Evolutionary conservation across 169 alveolate species (phyloP), one percentile per base, ranked within the genome.

Genomic region (Cryptosporidium baileyi): DNA sequence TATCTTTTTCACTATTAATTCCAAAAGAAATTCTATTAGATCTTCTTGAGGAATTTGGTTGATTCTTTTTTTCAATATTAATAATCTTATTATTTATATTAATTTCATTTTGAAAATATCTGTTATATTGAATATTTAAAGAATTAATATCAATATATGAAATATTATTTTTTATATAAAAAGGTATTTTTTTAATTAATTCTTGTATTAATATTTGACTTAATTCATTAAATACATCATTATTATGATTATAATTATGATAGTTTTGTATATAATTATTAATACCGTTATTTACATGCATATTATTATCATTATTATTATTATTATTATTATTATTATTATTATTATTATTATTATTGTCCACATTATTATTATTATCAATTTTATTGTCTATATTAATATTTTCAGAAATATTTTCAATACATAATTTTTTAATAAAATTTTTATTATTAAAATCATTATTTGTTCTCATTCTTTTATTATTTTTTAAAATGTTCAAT

Each of bases 21-120:
- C 85, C 74, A 49, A 65, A 47, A 43, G 85, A 54, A 59, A 74
- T 36, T 54, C 85, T 47, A 24, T 57, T 47, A 6, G 61, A 74
- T 41, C 60, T 74, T 32, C 85, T 51, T 4, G 67, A 54, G 4
- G 15, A 26, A 22, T n/a, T 11, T 15, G 43, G 36, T 22, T 13
- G 15, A n/a, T 11, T 11, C 7, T 28, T 22, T 1, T 65, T n/a
- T 0, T 65, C 54, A 57, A 57, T 24, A n/a, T 28, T 30, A 17
- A 15, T 19, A 17, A 22, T 54, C 43, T 38, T 51, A 3, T 15
- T 57, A n/a, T 28, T 0, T 17, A 28, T n/a, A 15, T 52, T 26
- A 9, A 38, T 51, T 52, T 38, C 43, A 2, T 17, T 57, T 6
- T 0, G 9, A 24, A 11, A 1, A n/a, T 1, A 1, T 1, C 32